Evolutionary conservation across 768 basidiomycete genomes (phyloP), one percentile per base, ranked within the genome.

Genomic region (Termitomyces sp.): DNA sequence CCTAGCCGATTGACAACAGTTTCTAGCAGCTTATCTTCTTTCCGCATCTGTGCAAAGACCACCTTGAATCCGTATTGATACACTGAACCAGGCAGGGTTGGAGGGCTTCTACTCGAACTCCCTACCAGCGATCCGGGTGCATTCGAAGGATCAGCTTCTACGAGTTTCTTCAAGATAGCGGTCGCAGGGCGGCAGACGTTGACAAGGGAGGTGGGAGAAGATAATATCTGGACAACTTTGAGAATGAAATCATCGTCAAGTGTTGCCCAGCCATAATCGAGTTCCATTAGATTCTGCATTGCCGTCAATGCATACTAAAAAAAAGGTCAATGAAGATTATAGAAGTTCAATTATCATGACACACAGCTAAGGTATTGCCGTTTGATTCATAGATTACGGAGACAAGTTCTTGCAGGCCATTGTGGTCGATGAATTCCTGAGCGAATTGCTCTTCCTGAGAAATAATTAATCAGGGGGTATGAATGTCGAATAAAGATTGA

Each of bases 181-280:
- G 91, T 94, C 1, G 93, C 94, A 35, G 94, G 94, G 5, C 93
- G 87, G 65, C 90, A 92, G 58, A 95, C 91, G 60, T 97, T 97
- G 76, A 95, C 86, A 18, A 87, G 80, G 11, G 88, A 89, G 40
- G 81, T 77, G 0, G 87, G 76, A 0, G 90, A 89, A 0, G 90
- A 84, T 26, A 92, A 77, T 62, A 90, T 87, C 65, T 86, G 82
- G 16, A 92, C 91, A 52, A 94, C 81, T 68, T 82, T 81, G 64
- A 84, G 78, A 54, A 94, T 90, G 71, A 96, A 94, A 7, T 71
- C 69, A 53, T 84, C 78, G 60, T 85, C 83, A 5, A 95, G 79
- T n/a, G 74, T 76, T 1, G 82, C 78, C 91, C 90, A 94, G 46
- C 92, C 92, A 60, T 88, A 85, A 48, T 91, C 86, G 24, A 89